These are phyloP conservation scores for Amanita inopinata DNA, from an alignment of 768 basidiomycete species.

Conservation along the genomic window DNA sequence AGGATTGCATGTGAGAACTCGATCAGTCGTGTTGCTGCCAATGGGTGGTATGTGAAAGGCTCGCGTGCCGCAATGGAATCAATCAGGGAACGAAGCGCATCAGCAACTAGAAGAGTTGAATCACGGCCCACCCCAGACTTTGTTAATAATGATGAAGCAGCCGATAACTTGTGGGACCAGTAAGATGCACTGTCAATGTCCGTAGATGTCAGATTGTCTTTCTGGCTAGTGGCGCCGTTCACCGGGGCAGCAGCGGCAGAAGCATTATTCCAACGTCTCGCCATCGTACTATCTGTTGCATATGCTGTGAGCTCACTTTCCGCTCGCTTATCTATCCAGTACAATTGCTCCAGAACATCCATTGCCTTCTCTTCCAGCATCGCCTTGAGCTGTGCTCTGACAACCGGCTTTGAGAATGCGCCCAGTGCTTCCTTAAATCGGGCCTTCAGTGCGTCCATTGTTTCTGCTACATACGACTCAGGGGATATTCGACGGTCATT, in stretches of 20 bases:
- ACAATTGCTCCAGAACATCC: conserved; percentile 94
- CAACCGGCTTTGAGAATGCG: conserved; percentile 82
- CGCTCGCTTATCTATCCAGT: conserved; percentile 89
- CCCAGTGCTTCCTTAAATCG: conserved; percentile 80
- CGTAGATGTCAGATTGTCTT: conserved; percentile 29
- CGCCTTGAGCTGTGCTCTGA: conserved; percentile 78
- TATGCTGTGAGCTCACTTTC: conserved; percentile 6
- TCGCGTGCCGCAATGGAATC: conserved; percentile 83
- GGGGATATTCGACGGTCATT: conserved; percentile 92
- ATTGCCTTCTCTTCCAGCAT: conserved; percentile 96
- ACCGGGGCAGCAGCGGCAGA: background rate
- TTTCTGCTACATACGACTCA: conserved; percentile 97
- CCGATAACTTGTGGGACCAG: conserved; percentile 96
- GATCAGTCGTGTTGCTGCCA: conserved; percentile 79
- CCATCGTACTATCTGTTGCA: conserved; percentile 4
- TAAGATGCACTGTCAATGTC: conserved; percentile 75
- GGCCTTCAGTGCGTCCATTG: conserved; percentile 85
- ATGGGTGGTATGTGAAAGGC: conserved; percentile 88
- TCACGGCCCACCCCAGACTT: conserved; percentile 95
- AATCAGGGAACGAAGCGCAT: conserved; percentile 82
- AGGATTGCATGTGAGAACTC: conserved; percentile 91
- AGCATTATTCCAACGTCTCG: conserved; percentile 5
- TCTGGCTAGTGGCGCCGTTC: background rate
- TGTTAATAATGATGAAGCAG: conserved; percentile 85
- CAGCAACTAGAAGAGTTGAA: conserved; percentile 88